Percentiles rank a stretch among this genome's conserved stretches.
These are phyloP conservation scores for Ambrosiella cleistominuta DNA, from an alignment of 2,329 filamentous ascomycete species.

Conservation along the genomic window DNA sequence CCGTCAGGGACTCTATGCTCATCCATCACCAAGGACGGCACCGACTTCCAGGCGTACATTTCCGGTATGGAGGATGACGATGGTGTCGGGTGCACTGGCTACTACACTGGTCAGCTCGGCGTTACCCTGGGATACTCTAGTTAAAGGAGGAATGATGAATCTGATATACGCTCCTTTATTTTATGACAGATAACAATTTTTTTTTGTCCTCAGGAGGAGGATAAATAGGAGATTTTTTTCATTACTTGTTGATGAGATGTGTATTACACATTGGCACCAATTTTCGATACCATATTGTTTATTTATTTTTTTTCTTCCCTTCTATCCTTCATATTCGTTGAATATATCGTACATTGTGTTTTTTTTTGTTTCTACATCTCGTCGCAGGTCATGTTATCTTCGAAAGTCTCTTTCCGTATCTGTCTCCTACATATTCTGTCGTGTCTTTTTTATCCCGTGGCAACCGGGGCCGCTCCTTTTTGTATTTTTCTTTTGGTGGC, in stretches of 20 bases:
- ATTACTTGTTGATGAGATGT: neutral
- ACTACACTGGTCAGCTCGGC: slow-evolving; percentile 17
- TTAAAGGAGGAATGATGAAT: neutral
- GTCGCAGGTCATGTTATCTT: neutral
- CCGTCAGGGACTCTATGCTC: slow-evolving; percentile 25
- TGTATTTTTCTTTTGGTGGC: neutral
- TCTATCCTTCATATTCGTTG: slow-evolving; percentile 7
- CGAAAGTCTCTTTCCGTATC: neutral
- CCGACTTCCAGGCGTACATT: slow-evolving; percentile 24
- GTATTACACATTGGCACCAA: neutral
- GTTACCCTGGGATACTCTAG: slow-evolving; percentile 20
- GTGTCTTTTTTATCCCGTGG: neutral
- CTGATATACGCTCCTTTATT: neutral
- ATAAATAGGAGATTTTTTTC: neutral
- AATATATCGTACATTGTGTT: slow-evolving; percentile 10
- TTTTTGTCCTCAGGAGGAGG: neutral
- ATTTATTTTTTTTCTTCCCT: slow-evolving; percentile 6
- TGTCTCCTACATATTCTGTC: neutral
- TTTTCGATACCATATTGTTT: slow-evolving; percentile 12
- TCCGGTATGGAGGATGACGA: slow-evolving; percentile 22
- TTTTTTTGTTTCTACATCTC: slow-evolving; percentile 1
- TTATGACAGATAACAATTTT: neutral
- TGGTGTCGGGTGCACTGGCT: slow-evolving; percentile 25
- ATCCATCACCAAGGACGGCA: slow-evolving; percentile 21
- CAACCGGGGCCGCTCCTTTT: neutral